Evolutionary conservation across 2,329 filamentous ascomycete genomes (phyloP), one percentile per base, ranked within the genome.

Genomic region (Coniosporium tulheliwenetii): DNA sequence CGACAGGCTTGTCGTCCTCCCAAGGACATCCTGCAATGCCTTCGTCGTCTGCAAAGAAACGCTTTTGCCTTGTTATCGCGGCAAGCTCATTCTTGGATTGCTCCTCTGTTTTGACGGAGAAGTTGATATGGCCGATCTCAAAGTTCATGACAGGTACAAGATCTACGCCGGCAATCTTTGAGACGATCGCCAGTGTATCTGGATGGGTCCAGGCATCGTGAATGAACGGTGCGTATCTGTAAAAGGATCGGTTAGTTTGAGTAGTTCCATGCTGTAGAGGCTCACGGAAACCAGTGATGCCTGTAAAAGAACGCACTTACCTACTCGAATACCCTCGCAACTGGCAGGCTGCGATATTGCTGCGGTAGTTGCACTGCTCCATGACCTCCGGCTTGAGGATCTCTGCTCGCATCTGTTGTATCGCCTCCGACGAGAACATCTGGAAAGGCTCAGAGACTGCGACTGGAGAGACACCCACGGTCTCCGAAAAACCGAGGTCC

Each of bases 401-500:
- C 53, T 82, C 77, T 2, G 59, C 59, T 41, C 78, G 66, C 68
- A 81, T 79, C 39, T 70, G 66, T 50, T 70, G 58, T 39, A 81
- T 65, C 2, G 77, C 76, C 37, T 78, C 73, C 30, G 65, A 51
- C 9, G 71, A 72, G 56, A 81, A 81, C 16, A 81, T 64, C 3
- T 65, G 64, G 53, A 81, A 81, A 0, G 77, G 75, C 43, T 79
- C 71, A 0, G 76, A 78, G 39, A 79, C 75, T 10, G 75, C 78
- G 38, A 75, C 63, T 1, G 68, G 67, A 1, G 78, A 81, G 19
- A 81, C 65, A 4, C 76, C 77, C 39, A 61, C 64, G 41, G 66
- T 64, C 31, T 72, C 64, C 2, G 64, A 52, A 34, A 72, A 70
- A 2, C 71, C 74, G 39, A 80, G 62, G 30, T 80, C 76, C 48